These are phyloP conservation scores for Erucastrum elatum DNA, from an alignment of 345 rosid species.

Conservation along the genomic window DNA sequence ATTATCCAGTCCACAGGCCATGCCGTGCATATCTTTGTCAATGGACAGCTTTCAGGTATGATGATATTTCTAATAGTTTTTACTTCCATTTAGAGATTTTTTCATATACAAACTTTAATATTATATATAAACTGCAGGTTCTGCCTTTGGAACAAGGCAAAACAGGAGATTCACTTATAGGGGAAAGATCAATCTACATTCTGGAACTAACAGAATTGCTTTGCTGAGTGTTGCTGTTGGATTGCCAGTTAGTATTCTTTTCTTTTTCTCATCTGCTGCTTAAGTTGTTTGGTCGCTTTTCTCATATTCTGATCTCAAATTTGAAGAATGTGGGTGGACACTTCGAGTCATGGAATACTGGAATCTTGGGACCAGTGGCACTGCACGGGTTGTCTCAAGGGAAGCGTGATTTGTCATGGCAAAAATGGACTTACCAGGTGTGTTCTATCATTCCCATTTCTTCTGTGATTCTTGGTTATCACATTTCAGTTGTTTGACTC, in stretches of 20 bases:
- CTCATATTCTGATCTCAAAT: background rate
- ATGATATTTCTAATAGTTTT: constrained; percentile 12
- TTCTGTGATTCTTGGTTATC: background rate
- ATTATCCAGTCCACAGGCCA: constrained; percentile 85
- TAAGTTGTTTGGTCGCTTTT: background rate
- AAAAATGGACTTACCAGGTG: constrained; percentile 98
- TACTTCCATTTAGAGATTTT: constrained; percentile 7
- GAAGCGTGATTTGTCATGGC: constrained; percentile 88
- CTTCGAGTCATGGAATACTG: constrained; percentile 91
- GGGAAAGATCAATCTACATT: constrained; percentile 74
- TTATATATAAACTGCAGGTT: constrained; percentile 50
- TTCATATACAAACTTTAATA: background rate
- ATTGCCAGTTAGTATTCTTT: constrained; percentile 66
- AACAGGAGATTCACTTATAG: constrained; percentile 68
- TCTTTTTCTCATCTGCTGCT: background rate
- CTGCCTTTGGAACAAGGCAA: constrained; percentile 86
- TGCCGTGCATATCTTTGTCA: constrained; percentile 87
- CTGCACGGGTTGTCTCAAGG: constrained; percentile 87
- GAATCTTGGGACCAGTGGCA: constrained; percentile 95
- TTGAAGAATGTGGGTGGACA: constrained; percentile 93
- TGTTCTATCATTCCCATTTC: constrained; percentile 16
- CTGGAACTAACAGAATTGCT: constrained; percentile 89
- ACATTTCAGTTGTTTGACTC: background rate
- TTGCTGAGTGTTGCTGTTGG: constrained; percentile 95
- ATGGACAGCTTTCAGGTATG: constrained; percentile 88